phyloP scores from a whole-genome alignment of 1,284 basidiomycete genomes.

The Phellopilus nigrolimitatus region DNA sequence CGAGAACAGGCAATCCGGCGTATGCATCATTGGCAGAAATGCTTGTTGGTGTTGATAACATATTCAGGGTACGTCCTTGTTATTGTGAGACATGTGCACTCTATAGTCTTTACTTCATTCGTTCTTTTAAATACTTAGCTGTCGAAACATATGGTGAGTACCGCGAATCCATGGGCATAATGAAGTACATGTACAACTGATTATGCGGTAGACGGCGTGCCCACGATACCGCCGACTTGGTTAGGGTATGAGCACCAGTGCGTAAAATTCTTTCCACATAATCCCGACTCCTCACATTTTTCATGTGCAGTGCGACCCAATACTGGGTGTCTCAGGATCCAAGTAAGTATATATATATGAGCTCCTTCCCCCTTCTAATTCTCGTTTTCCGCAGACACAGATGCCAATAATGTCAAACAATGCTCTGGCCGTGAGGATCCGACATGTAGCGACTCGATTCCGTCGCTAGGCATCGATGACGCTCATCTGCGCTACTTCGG shows the following conservation, averaged over 20 bases:
- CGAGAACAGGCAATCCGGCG: slow-evolving; percentile 37
- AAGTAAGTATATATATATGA: slow-evolving; percentile 24
- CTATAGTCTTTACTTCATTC: background rate
- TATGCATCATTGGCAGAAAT: slow-evolving; percentile 38
- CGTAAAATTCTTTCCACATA: slow-evolving; percentile 16
- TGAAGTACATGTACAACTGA: background rate
- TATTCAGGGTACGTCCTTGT: slow-evolving; percentile 34
- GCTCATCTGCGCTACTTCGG: slow-evolving; percentile 39
- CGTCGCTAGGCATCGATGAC: slow-evolving; percentile 38
- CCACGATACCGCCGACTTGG: slow-evolving; percentile 35
- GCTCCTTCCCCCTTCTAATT: slow-evolving; percentile 25
- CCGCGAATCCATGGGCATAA: background rate
- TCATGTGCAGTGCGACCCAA: slow-evolving; percentile 34
- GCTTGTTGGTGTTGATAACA: slow-evolving; percentile 32
- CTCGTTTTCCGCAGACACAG: slow-evolving; percentile 34
- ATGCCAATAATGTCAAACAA: slow-evolving; percentile 35
- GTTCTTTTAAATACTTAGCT: background rate
- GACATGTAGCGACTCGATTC: slow-evolving; percentile 25
- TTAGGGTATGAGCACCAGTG: slow-evolving; percentile 44
- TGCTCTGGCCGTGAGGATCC: slow-evolving; percentile 18
- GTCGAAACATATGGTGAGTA: slow-evolving; percentile 30
- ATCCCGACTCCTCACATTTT: slow-evolving; percentile 1
- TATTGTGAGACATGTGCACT: too few relatives aligned
- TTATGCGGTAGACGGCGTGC: slow-evolving; percentile 36
- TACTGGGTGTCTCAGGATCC: slow-evolving; percentile 42